These are phyloP conservation scores for Globisporangium okanoganense DNA, from an alignment of 352 stramenopile genomes.

Conservation along the genomic window DNA sequence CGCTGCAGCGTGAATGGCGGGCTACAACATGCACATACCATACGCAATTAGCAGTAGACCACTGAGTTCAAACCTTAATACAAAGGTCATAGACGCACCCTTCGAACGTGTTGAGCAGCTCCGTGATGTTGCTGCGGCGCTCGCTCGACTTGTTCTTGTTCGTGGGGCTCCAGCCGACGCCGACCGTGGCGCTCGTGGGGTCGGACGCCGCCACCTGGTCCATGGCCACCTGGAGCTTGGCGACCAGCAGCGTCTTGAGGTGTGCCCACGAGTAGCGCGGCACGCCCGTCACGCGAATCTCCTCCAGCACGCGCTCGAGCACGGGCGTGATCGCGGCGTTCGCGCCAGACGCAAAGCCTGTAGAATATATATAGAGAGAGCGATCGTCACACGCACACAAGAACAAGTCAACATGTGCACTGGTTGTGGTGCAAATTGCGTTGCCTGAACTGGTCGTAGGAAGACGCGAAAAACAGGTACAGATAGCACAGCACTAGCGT, in stretches of 20 bases:
- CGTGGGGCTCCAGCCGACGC: slow-evolving; percentile 38
- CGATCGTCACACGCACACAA: neutral
- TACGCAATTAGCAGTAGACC: neutral
- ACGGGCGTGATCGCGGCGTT: slow-evolving; percentile 41
- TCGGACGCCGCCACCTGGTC: slow-evolving; percentile 52
- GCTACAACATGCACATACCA: slow-evolving; percentile 13
- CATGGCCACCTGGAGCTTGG: slow-evolving; percentile 51
- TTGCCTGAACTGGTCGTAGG: neutral
- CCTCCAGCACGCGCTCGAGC: slow-evolving; percentile 57
- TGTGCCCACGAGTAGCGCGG: slow-evolving; percentile 71
- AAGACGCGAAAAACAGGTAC: neutral
- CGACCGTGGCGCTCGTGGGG: slow-evolving; percentile 21
- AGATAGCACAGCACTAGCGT: neutral
- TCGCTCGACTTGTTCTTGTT: slow-evolving; percentile 52
- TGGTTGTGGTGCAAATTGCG: neutral
- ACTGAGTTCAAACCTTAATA: neutral
- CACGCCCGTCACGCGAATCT: slow-evolving; percentile 66
- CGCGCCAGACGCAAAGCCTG: slow-evolving; percentile 53
- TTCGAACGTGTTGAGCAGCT: slow-evolving; percentile 64
- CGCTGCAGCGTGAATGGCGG: slow-evolving; percentile 82
- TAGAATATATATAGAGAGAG: neutral
- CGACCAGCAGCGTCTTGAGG: slow-evolving; percentile 57
- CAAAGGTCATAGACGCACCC: slow-evolving; percentile 17
- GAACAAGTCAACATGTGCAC: neutral
- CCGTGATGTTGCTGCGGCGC: slow-evolving; percentile 47